A percentile compares a stretch with the other conserved stretches of the same genome.
Conservation (phyloP, 768 basidiomycete species). For the Trametes sanguinea region DNA sequence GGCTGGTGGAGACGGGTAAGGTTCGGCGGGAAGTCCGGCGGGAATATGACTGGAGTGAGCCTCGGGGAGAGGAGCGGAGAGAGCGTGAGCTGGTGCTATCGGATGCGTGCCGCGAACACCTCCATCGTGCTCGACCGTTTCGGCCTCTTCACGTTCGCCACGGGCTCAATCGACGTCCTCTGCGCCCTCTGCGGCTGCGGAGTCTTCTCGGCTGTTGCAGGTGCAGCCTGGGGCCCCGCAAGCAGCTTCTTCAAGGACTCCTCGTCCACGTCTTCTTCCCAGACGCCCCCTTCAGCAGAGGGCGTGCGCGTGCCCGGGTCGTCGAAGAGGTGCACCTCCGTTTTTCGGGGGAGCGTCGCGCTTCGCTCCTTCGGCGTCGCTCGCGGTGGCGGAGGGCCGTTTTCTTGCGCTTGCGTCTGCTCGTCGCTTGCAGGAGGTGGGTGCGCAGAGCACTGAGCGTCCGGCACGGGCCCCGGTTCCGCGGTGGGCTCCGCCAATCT, state of each 20-base stretch:
- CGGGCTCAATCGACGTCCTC: conserved; percentile 3
- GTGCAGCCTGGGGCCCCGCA: background rate
- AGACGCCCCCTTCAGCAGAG: conserved; percentile 16
- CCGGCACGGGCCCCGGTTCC: background rate
- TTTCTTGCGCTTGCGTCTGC: background rate
- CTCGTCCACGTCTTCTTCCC: conserved; percentile 20
- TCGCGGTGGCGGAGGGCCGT: background rate
- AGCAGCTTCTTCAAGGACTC: conserved; percentile 19
- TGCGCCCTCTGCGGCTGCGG: background rate
- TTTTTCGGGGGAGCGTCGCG: conserved; percentile 6
- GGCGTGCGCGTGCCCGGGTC: background rate
- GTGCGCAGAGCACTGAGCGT: background rate
- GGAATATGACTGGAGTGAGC: background rate
- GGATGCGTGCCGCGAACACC: conserved; percentile 3
- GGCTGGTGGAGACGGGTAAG: background rate
- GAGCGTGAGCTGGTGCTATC: background rate
- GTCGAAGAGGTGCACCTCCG: conserved; percentile 17
- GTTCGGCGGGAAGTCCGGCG: too few species aligned
- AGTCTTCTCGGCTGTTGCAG: background rate
- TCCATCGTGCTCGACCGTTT: conserved; percentile 14
- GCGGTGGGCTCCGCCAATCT: background rate
- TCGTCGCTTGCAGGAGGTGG: too few species aligned
- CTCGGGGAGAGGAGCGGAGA: background rate
- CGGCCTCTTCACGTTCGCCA: background rate
- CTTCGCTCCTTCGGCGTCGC: background rate